Percentiles rank a stretch among this genome's conserved stretches.
These are phyloP conservation scores for Backusella tuberculispora DNA, from an alignment of 192 early-diverging fungal species.

Conservation along the genomic window DNA sequence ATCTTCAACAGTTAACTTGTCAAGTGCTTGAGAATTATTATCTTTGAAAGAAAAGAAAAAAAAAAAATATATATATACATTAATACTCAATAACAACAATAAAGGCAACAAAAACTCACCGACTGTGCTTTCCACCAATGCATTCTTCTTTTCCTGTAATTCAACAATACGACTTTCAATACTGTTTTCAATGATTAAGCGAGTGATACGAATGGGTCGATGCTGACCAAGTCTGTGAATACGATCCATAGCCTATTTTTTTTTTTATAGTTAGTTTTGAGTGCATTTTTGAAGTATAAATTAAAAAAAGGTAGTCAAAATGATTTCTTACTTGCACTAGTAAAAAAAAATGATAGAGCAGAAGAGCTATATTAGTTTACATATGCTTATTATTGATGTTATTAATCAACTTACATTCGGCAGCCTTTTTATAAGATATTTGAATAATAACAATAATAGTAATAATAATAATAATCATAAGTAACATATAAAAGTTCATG, in stretches of 20 bases:
- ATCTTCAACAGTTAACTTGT: conserved; percentile 74
- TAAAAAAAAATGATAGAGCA: background rate
- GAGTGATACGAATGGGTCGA: conserved; percentile 86
- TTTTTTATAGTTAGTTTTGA: background rate
- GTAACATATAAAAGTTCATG: background rate
- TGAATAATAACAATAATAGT: background rate
- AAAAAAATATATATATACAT: background rate
- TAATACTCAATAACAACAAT: background rate
- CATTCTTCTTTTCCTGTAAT: conserved; percentile 93
- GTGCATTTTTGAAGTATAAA: background rate
- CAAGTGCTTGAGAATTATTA: conserved; percentile 75
- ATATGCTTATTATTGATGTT: background rate
- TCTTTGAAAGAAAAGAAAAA: conserved; percentile 16
- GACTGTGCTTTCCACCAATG: conserved; percentile 86
- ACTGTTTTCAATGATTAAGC: conserved; percentile 91
- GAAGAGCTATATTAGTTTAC: background rate
- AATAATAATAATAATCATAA: background rate
- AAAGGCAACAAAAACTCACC: conserved; percentile 47
- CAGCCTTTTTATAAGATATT: conserved; percentile 9
- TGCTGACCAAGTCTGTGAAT: conserved; percentile 93
- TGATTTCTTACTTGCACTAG: conserved; percentile 14
- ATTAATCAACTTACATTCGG: conserved; percentile 35
- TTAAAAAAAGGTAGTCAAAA: background rate
- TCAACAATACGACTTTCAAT: conserved; percentile 91
- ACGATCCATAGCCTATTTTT: conserved; percentile 88